Base-by-base conservation (phyloP, 192 early-diverging fungal genomes). In the Phycomyces nitens region DNA sequence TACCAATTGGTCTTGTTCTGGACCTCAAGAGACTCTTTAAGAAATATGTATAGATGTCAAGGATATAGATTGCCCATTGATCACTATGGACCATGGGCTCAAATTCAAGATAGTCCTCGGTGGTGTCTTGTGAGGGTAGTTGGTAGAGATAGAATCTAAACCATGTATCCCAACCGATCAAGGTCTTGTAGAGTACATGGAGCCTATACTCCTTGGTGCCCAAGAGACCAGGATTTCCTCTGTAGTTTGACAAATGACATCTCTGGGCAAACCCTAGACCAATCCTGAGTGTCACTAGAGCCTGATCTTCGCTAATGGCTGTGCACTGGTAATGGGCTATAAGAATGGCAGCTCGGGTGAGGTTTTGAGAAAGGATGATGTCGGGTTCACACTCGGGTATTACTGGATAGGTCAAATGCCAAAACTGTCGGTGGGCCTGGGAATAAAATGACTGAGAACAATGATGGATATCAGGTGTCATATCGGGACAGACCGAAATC, bases 281-380 rank as follows among this genome's bases (percentile, higher is more conserved):
- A 1, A 53, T 54, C 21, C 44, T 34, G 12, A 63, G n/a, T 3
- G 62, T 63, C 18, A 63, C 21, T 20, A 39, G 53, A 14, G 62
- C 62, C 39, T 63, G 62, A 0, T 63, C 62, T 26, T 63, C 40
- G 9, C 38, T n/a, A 41, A 63, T 63, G 8, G 62, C 50, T 39
- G 40, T 54, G 4, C 51, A 41, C n/a, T 63, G 62, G 41, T 53
- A 63, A 26, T 63, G 62, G 26, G 52, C 2, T 8, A 63, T n/a
- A n/a, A 63, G 40, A 42, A 63, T 40, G 14, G 62, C 51, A 2
- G 62, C 39, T 16, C 52, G 62, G 21, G 53, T 8, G 5, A 63
- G 23, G 18, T 47, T 47, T 47, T 18, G 12, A 3, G 44, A 47
- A n/a, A 18, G 18, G 18, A 47, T 11, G 2, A n/a, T 47, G 12